phyloP scores from a whole-genome alignment of 2,329 filamentous ascomycete species.

The Chaetomium sp. region DNA sequence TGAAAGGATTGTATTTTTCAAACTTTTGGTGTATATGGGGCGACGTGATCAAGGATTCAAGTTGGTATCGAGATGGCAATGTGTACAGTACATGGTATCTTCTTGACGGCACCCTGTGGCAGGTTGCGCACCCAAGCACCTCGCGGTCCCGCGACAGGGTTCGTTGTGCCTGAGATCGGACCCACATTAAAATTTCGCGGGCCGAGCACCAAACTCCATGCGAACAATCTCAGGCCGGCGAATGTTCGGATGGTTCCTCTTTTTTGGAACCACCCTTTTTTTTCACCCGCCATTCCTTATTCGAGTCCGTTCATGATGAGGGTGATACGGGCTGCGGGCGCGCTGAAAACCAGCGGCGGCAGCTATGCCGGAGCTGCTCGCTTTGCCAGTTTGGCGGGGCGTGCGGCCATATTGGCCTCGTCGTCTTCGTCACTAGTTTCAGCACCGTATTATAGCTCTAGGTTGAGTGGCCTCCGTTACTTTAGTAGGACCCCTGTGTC shows the following conservation, averaged over 20 bases:
- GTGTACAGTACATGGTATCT: too few relatives aligned
- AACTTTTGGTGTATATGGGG: too few relatives aligned
- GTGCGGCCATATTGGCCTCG: slow-evolving; percentile 23
- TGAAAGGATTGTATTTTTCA: too few relatives aligned
- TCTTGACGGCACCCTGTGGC: too few relatives aligned
- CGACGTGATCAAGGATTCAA: too few relatives aligned
- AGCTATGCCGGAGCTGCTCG: slow-evolving; percentile 28
- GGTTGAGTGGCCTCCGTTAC: slow-evolving; percentile 31
- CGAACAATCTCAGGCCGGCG: not conserved
- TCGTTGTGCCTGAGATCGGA: not conserved
- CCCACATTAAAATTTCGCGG: slow-evolving; percentile 22
- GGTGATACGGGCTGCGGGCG: slow-evolving; percentile 33
- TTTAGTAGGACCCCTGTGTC: slow-evolving; percentile 34
- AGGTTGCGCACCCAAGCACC: not conserved
- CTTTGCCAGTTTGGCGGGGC: slow-evolving; percentile 30
- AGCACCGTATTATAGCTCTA: slow-evolving; percentile 28
- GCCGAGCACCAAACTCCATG: slow-evolving; percentile 3
- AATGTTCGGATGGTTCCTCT: slow-evolving; percentile 9
- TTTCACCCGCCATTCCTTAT: slow-evolving; percentile 21
- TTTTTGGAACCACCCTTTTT: slow-evolving; percentile 5
- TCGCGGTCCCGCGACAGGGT: not conserved
- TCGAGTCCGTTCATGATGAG: slow-evolving; percentile 30
- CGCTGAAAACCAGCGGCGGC: slow-evolving; percentile 33
- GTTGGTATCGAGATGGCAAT: too few relatives aligned
- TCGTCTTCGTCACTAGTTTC: slow-evolving; percentile 5